A percentile compares a stretch with the other conserved stretches of the same genome.
Evolutionary conservation across 2,329 filamentous ascomycete species (phyloP).

Genomic region (Camptophora hylomeconis): DNA sequence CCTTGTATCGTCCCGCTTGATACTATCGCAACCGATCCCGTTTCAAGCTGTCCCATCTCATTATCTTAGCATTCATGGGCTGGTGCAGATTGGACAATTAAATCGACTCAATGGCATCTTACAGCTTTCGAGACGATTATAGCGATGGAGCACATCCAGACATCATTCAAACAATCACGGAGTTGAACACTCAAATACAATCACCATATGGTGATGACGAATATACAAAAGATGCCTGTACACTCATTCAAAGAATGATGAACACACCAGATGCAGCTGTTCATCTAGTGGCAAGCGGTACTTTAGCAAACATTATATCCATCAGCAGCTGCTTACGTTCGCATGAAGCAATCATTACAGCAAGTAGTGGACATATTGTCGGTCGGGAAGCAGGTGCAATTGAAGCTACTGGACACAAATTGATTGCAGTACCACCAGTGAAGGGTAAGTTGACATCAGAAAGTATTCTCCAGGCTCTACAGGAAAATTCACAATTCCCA

Average conservation of each 20-base stretch:
- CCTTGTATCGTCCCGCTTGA: no score
- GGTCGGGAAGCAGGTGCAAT: constrained; percentile 39
- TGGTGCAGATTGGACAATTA: no score
- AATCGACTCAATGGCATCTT: constrained; percentile 16
- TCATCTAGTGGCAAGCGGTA: constrained; percentile 40
- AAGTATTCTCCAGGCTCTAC: constrained; percentile 29
- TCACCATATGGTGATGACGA: constrained; percentile 35
- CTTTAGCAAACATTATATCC: constrained; percentile 39
- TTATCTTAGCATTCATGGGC: no score
- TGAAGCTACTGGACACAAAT: constrained; percentile 39
- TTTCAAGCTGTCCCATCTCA: no score
- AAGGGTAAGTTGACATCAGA: constrained; percentile 36
- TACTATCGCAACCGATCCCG: no score
- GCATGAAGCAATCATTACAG: constrained; percentile 39
- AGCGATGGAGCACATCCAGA: constrained; percentile 39
- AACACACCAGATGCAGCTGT: constrained; percentile 29
- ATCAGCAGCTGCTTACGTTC: constrained; percentile 39
- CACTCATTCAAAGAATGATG: constrained; percentile 25
- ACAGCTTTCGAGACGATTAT: constrained; percentile 40
- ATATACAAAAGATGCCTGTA: constrained; percentile 30
- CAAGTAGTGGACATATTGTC: constrained; percentile 38
- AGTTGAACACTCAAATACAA: constrained; percentile 34
- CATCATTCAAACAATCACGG: constrained; percentile 34
- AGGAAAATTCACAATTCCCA: constrained; percentile 38
- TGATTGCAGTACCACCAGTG: constrained; percentile 34